Evolutionary conservation across 371 early-diverging fungal genomes (phyloP), one percentile per base, ranked within the genome.

Genomic region (Phascolomyces articulosus): DNA sequence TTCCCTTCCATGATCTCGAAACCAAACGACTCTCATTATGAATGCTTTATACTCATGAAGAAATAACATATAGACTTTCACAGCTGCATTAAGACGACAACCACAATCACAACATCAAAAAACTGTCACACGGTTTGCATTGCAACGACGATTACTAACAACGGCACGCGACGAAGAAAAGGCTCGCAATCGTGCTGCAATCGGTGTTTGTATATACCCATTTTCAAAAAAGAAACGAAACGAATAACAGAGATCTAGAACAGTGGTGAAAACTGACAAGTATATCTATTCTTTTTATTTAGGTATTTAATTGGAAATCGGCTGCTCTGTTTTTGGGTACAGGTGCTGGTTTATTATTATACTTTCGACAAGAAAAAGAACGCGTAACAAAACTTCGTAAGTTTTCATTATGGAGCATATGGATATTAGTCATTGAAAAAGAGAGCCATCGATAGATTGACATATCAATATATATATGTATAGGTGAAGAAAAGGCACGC

Each of bases 301-400:
- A 82, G 82, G 79, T 79, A 13, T 83, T 83, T 58, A 77, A 78
- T 4, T 73, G 68, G 58, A 82, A 77, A 61, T 73, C 79, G 41
- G 82, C 78, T 8, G 85, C 75, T 13, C 63, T 86, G 4, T 89
- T 90, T 67, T 51, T 87, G 21, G 74, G 66, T 21, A 88, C 90
- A 2, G 92, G 89, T 62, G 74, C 77, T 27, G 90, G 87, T 40
- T 65, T 92, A 23, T 66, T 84, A 27, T 69, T 77, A 31, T 90
- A 90, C 68, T 89, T 92, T 60, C 72, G 80, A 53, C 64, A 72
- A 34, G 91, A 90, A 66, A 90, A 92, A 73, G 71, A 82, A 70
- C 82, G 87, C 7, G 77, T 88, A 9, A 67, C 74, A 40, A 65
- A 68, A 65, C 67, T 75, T 54, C 79, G 85, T 78, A 83, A 78